phyloP scores from a whole-genome alignment of 2,329 filamentous ascomycete species.

The Apiospora aurea region DNA sequence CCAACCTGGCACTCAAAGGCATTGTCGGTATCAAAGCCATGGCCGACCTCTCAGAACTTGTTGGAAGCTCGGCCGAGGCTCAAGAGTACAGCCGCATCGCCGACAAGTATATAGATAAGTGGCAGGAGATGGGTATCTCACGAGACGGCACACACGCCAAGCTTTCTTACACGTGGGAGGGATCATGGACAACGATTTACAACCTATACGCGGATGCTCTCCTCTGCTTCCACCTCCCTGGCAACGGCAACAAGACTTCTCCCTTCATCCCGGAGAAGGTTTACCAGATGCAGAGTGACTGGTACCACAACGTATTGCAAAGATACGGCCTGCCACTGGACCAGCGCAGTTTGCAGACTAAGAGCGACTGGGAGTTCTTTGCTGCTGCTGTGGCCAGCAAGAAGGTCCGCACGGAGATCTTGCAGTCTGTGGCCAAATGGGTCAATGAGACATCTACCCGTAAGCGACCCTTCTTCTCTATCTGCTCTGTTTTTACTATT shows the following conservation, averaged over 20 bases:
- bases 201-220: slow-evolving; percentile 79
- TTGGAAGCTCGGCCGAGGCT: slow-evolving; percentile 65
- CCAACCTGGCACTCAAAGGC: slow-evolving; percentile 78
- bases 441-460: slow-evolving; percentile 80
- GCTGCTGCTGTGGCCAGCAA: slow-evolving; percentile 79
- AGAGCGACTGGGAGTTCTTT: slow-evolving; percentile 92
- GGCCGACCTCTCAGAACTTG: slow-evolving; percentile 69
- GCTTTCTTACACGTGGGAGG: slow-evolving; percentile 81
- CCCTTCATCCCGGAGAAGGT: slow-evolving; percentile 75
- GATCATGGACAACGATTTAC: slow-evolving; percentile 83
- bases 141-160: slow-evolving; percentile 77
- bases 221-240: slow-evolving; percentile 75
- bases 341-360: slow-evolving; percentile 82
- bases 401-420: slow-evolving; percentile 72
- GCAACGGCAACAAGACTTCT: slow-evolving; percentile 31
- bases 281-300: slow-evolving; percentile 80
- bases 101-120: slow-evolving; percentile 71
- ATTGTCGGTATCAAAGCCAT: slow-evolving; percentile 82
- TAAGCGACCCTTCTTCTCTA: slow-evolving; percentile 39
- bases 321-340: slow-evolving; percentile 85
- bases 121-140: slow-evolving; percentile 74
- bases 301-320: slow-evolving; percentile 82
- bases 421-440: slow-evolving; percentile 79
- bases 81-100: slow-evolving; percentile 69
- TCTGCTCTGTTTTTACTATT: neutral